A percentile compares a stretch with the other conserved stretches of the same genome.
Evolutionary conservation across 1,284 basidiomycete species (phyloP).

Genomic region (Agroathelia rolfsii): DNA sequence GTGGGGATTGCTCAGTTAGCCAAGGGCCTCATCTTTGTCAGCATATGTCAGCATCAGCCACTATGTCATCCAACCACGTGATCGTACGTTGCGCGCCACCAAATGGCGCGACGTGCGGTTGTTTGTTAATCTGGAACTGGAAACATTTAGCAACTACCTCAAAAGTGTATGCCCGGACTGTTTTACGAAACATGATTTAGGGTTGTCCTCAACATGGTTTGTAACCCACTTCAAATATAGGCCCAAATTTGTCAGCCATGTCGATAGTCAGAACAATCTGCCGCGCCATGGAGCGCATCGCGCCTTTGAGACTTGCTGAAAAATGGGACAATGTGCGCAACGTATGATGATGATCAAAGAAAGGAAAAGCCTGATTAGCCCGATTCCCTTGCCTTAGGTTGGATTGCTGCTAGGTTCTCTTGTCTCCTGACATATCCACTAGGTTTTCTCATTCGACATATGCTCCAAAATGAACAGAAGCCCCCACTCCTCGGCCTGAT

Average conservation of each 20-base stretch:
- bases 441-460: neutral
- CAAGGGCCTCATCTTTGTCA: no score
- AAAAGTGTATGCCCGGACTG: no score
- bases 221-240: no score
- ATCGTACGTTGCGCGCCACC: no score
- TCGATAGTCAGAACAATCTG: constrained; percentile 41
- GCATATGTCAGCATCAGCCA: no score
- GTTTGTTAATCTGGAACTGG: no score
- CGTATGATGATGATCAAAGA: constrained; percentile 10
- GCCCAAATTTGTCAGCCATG: constrained; percentile 19
- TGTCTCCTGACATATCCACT: constrained; percentile 4
- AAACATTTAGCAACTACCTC: no score
- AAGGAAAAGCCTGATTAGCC: constrained; percentile 9
- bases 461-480: constrained; percentile 38
- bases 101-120: no score
- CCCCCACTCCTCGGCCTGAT: constrained; percentile 48
- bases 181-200: no score
- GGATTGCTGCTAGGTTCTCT: constrained; percentile 68
- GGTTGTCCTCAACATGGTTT: no score
- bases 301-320: constrained; percentile 76
- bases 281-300: constrained; percentile 69
- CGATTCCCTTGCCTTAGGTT: constrained; percentile 42
- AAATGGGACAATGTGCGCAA: constrained; percentile 90
- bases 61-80: no score
- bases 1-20: no score